Evolutionary conservation across 2,329 filamentous ascomycete genomes (phyloP), one percentile per base, ranked within the genome.

Genomic region (Immersiporthe knoxdaviesiana): DNA sequence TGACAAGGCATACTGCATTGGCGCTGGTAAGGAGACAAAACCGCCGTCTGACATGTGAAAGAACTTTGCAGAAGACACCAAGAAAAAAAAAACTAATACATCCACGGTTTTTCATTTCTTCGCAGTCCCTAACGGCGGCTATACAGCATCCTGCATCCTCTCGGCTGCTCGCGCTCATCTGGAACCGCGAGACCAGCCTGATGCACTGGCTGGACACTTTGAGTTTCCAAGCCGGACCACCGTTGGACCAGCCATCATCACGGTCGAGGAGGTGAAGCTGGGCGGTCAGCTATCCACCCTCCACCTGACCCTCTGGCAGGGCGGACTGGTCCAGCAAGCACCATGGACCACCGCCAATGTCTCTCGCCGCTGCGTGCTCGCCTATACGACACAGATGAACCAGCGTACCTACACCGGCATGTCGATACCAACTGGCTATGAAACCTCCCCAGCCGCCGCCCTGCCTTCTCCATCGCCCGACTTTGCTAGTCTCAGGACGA

Each of bases 271-370:
- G 56, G 72, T 79, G 68, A 84, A 83, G 73, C 74, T 78, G 11
- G 83, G 83, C 16, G 77, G 79, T 10, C 76, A 76, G 39, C 76
- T 82, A 27, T 82, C 82, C 5, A 81, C 81, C 0, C 47, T 85
- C 4, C 81, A 83, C 68, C 72, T 81, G 2, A 79, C 79, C 0
- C 77, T 85, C 0, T 81, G 80, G 69, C 83, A 85, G 66, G 74
- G 76, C 41, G 76, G 74, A 2, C 77, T 82, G 5, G 10, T 47
- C 54, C 73, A 78, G 0, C 50, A 75, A 1, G 75, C 75, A 1
- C 81, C 80, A 2, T 83, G 79, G 79, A 74, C 80, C 65, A 74
- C 78, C 1, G 67, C 73, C 8, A 69, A 72, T 0, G 69, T 74
- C 3, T 77, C 80, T 0, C 77, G 76, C 18, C 76, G 75, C 39